These are phyloP conservation scores for Andalucia godoyi DNA, from an alignment of 78 protist genomes.

Conservation along the genomic window DNA sequence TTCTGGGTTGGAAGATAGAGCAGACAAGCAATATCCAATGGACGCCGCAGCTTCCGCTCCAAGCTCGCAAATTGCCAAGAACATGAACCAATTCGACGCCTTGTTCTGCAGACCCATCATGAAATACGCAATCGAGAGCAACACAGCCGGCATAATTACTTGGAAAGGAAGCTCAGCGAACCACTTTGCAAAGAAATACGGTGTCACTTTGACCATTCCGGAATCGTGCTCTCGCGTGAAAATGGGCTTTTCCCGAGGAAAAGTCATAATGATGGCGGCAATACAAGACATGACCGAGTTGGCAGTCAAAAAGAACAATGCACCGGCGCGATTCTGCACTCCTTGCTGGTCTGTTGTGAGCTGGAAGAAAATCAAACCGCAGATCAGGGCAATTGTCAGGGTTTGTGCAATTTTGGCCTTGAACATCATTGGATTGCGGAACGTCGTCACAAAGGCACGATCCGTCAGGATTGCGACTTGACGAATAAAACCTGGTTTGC, in stretches of 20 bases:
- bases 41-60: too few species aligned
- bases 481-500: too few species aligned
- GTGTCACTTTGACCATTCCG: not conserved
- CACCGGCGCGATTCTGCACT: constrained; percentile 6
- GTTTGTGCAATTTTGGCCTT: constrained; percentile 1
- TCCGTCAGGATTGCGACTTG: too few species aligned
- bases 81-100: too few species aligned
- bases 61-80: too few species aligned
- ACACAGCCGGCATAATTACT: constrained; percentile 13
- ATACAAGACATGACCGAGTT: not conserved
- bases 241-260: constrained; percentile 10
- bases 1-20: too few species aligned
- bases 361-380: constrained; percentile 17
- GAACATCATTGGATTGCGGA: too few species aligned
- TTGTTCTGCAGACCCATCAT: too few species aligned
- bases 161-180: constrained; percentile 12
- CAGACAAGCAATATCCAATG: too few species aligned
- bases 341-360: not conserved
- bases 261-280: not conserved
- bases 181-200: constrained; percentile 21
- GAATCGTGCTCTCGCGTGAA: constrained; percentile 3
- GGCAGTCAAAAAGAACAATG: constrained; percentile 11
- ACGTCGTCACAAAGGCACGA: too few species aligned
- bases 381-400: constrained; percentile 4
- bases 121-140: too few species aligned